A percentile compares a stretch with the other conserved stretches of the same genome.
These are phyloP conservation scores for Coemansia sp. DNA, from an alignment of 192 early-diverging fungal genomes.

Conservation along the genomic window DNA sequence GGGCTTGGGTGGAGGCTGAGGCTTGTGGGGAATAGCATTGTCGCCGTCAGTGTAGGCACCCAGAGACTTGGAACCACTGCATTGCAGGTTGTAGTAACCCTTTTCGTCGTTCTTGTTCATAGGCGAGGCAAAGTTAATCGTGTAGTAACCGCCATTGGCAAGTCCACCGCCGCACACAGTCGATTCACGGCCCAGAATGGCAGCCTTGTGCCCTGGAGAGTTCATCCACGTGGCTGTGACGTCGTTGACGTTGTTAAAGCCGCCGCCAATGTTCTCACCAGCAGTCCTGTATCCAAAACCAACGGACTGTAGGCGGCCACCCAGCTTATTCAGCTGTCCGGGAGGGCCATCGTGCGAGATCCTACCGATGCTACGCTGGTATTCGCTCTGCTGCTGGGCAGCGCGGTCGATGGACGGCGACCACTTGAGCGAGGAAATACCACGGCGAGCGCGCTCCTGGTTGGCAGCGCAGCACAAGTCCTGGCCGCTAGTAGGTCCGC, in stretches of 20 bases:
- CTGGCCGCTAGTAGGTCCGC: constrained; percentile 27
- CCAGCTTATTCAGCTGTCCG: constrained; percentile 18
- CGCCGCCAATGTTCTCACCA: constrained; percentile 49
- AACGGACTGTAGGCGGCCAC: constrained; percentile 19
- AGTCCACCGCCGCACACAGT: constrained; percentile 58
- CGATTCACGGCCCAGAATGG: constrained; percentile 43
- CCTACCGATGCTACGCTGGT: constrained; percentile 12
- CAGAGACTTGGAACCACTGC: background rate
- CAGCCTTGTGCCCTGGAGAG: constrained; percentile 51
- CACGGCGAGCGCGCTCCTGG: constrained; percentile 19
- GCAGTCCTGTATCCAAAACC: constrained; percentile 34
- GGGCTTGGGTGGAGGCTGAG: no score
- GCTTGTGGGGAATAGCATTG: constrained; percentile 2
- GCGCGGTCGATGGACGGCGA: constrained; percentile 21
- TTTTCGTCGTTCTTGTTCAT: constrained; percentile 22
- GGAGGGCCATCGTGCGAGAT: constrained; percentile 26
- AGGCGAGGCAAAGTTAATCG: constrained; percentile 46
- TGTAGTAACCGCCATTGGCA: constrained; percentile 32
- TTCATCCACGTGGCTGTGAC: constrained; percentile 56
- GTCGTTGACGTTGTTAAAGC: constrained; percentile 15
- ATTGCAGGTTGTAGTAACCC: constrained; percentile 19
- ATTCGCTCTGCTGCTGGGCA: constrained; percentile 33
- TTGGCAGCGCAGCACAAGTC: constrained; percentile 57
- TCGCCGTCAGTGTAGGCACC: background rate
- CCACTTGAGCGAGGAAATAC: constrained; percentile 37